phyloP scores from a whole-genome alignment of 2,329 filamentous ascomycete genomes.

The Diaporthe longicolla region DNA sequence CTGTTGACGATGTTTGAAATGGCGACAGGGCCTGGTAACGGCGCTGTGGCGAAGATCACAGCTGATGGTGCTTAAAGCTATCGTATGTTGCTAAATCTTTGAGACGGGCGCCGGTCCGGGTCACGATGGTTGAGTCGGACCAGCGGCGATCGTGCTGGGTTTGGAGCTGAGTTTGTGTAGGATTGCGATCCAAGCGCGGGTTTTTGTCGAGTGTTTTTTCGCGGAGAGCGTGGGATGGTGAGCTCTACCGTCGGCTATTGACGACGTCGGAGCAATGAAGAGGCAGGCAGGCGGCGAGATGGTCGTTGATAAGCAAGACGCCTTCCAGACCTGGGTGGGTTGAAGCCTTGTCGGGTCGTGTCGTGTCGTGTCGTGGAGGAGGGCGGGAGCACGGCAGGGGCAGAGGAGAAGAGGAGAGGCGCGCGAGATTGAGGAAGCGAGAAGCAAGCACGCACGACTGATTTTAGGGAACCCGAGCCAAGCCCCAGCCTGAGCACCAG shows the following conservation, averaged over 20 bases:
- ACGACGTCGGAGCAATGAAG: not conserved
- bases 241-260: conserved; percentile 6
- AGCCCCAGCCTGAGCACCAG: conserved; percentile 24
- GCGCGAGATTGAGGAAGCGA: conserved; percentile 33
- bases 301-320: conserved; percentile 6
- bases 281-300: conserved; percentile 15
- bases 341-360: conserved; percentile 17
- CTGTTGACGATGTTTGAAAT: not conserved
- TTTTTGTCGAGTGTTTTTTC: conserved; percentile 14
- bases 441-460: conserved; percentile 33
- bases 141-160: conserved; percentile 13
- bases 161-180: conserved; percentile 9
- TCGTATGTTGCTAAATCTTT: not conserved
- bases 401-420: conserved; percentile 32
- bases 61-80: not conserved
- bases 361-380: conserved; percentile 29
- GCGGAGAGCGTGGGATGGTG: not conserved
- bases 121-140: conserved; percentile 19
- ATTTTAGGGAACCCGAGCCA: conserved; percentile 35
- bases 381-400: conserved; percentile 27
- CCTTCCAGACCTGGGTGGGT: not conserved
- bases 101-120: not conserved
- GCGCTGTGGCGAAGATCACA: not conserved
- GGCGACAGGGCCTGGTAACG: conserved; percentile 2
- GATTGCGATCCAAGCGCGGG: conserved; percentile 29